Percentiles rank a stretch among this genome's conserved stretches.
phyloP scores from a whole-genome alignment of 257 asterid genomes.

The Nicotiana tomentosiformis region DNA sequence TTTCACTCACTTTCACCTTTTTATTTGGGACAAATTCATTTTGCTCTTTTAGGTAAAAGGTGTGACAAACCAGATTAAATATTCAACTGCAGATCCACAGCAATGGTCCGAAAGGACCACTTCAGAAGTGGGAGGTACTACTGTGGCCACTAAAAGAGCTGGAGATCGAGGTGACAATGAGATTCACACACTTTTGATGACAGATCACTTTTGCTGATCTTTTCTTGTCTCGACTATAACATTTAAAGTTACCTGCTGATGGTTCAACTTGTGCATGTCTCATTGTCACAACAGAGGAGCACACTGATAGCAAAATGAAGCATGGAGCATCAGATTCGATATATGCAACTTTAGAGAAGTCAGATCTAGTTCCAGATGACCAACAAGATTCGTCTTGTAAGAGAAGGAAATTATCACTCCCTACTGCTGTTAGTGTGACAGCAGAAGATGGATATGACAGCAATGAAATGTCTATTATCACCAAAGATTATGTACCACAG shows the following conservation, averaged over 20 bases:
- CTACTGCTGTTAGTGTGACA: constrained; percentile 19
- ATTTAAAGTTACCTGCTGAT: not conserved
- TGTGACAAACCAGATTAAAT: constrained; percentile 26
- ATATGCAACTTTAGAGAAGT: constrained; percentile 16
- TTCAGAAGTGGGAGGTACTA: constrained; percentile 24
- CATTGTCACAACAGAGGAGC: constrained; percentile 28
- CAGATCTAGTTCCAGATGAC: constrained; percentile 30
- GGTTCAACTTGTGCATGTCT: constrained; percentile 2
- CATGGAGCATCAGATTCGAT: constrained; percentile 29
- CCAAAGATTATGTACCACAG: constrained; percentile 25
- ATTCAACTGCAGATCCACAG: constrained; percentile 25
- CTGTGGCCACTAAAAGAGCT: constrained; percentile 20
- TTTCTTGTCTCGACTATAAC: constrained; percentile 2
- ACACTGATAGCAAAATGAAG: constrained; percentile 33
- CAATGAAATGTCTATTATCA: constrained; percentile 26
- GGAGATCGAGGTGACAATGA: constrained; percentile 34
- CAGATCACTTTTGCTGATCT: constrained; percentile 2
- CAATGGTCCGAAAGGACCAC: constrained; percentile 25
- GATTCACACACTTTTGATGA: constrained; percentile 4
- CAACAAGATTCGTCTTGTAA: constrained; percentile 35
- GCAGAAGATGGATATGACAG: constrained; percentile 25
- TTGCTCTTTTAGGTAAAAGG: constrained; percentile 35
- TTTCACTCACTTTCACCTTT: constrained; percentile 12
- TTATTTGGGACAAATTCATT: constrained; percentile 9
- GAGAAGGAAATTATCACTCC: constrained; percentile 39